These are phyloP conservation scores for Nidularia sp. DNA, from an alignment of 768 basidiomycete species.

Conservation along the genomic window DNA sequence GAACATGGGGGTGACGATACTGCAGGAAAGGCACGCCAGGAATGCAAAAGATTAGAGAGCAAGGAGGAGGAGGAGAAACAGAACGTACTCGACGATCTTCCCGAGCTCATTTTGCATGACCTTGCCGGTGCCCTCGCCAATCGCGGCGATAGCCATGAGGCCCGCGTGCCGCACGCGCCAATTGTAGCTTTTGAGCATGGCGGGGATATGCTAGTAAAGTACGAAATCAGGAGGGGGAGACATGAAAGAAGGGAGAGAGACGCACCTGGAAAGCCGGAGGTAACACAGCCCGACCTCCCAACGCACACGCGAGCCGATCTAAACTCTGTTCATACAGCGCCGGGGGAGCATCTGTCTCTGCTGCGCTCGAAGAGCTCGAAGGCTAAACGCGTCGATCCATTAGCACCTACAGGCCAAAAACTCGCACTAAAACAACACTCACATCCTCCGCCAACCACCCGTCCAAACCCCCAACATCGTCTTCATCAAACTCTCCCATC, in stretches of 20 bases:
- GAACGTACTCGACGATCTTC: constrained; percentile 73
- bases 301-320: constrained; percentile 76
- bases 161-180: constrained; percentile 87
- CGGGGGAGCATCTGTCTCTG: constrained; percentile 59
- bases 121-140: constrained; percentile 81
- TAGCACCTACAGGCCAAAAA: constrained; percentile 1
- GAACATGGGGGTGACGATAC: constrained; percentile 76
- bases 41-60: not conserved
- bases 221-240: not conserved
- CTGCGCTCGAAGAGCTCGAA: constrained; percentile 54
- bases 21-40: constrained; percentile 16
- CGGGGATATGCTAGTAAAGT: constrained; percentile 58
- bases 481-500: constrained; percentile 75
- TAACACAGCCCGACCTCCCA: constrained; percentile 72
- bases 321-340: constrained; percentile 80
- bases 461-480: constrained; percentile 16
- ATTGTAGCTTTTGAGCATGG: constrained; percentile 76
- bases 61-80: not conserved
- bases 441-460: constrained; percentile 78
- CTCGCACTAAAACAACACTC: constrained; percentile 20
- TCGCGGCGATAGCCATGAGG: constrained; percentile 80
- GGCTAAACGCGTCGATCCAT: constrained; percentile 34
- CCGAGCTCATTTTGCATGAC: constrained; percentile 80
- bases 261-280: constrained; percentile 69
- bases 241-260: not conserved